Base-by-base conservation (phyloP, 108 stramenopile species). In the Stephanodiscus triporus region DNA sequence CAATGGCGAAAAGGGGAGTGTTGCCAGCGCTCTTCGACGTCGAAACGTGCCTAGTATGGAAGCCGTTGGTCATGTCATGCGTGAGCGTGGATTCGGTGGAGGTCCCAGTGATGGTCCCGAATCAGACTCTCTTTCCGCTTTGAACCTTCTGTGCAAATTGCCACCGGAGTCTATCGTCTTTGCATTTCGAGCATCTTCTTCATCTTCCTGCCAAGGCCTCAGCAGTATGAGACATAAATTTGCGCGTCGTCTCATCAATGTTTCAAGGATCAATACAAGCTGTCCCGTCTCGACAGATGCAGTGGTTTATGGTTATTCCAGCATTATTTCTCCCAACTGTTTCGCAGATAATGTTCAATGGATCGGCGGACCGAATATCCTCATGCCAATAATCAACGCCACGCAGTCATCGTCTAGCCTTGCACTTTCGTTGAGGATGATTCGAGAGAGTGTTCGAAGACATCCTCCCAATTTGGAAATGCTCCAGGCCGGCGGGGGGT, bases 261-360 rank as follows among this genome's bases (percentile, higher is more conserved):
- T 94, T 48, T 91, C 91, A 30, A 75, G 87, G 49, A 86, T 94
- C 6, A 85, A 87, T 58, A 69, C 78, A 29, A 79, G 71, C 55
- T 69, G 83, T 11, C 22, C 76, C 49, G 78, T 88, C 32, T 90
- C 92, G 17, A 83, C 91, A 30, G 93, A 94, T 81, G 93, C 91
- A 26, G 48, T 84, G 26, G 73, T 93, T 0, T 88, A 88, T 68
- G 91, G 91, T 4, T 86, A 89, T 51, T 82, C 80, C 6, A 84
- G 89, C 43, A 70, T 90, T 16, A 84, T 92, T 37, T 83, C 81
- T 24, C 91, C 91, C n/a, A 72, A 85, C 32, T 90, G 84, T 45
- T 93, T 96, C 76, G 92, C 88, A 17, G 95, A 93, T 72, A 92
- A 89, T 72, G 77, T 93, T n/a, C 90, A 89, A 55, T 89, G 91